Conservation (phyloP, 768 basidiomycete species). For the Cubamyces sp. region DNA sequence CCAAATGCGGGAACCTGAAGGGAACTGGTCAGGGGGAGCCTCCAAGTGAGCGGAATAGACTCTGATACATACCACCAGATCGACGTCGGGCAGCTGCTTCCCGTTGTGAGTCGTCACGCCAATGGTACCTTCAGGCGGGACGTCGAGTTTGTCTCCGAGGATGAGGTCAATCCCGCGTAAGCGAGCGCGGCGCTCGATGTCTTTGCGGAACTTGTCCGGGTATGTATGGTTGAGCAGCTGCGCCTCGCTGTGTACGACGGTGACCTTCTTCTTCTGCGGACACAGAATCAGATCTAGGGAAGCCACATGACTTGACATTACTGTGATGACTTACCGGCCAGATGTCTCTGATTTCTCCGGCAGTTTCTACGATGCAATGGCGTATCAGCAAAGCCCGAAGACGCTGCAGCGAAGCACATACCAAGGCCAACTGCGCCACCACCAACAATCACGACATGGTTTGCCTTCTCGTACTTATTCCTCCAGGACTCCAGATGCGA, state of each 20-base stretch:
- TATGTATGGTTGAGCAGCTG: slow-evolving; percentile 62
- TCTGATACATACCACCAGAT: slow-evolving; percentile 55
- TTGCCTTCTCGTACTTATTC: slow-evolving; percentile 35
- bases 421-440: slow-evolving; percentile 49
- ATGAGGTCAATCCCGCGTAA: slow-evolving; percentile 53
- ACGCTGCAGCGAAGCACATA: slow-evolving; percentile 18
- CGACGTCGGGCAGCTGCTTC: slow-evolving; percentile 49
- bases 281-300: no score
- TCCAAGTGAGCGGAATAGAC: neutral
- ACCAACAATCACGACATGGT: slow-evolving; percentile 40
- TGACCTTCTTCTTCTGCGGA: slow-evolving; percentile 49
- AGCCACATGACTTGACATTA: no score
- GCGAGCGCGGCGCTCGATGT: slow-evolving; percentile 45
- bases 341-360: slow-evolving; percentile 48
- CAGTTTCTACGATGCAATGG: slow-evolving; percentile 38
- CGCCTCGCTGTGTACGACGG: slow-evolving; percentile 58
- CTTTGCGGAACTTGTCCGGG: slow-evolving; percentile 54
- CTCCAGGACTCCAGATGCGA: slow-evolving; percentile 36
- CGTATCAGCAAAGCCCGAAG: neutral
- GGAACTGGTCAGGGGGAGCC: neutral
- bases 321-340: slow-evolving; percentile 40
- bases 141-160: slow-evolving; percentile 56
- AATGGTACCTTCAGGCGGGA: slow-evolving; percentile 41
- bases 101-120: slow-evolving; percentile 56
- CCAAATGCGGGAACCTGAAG: slow-evolving; percentile 37